Evolutionary conservation across 2,329 filamentous ascomycete genomes (phyloP).

Genomic region (Mariannaea sp.): DNA sequence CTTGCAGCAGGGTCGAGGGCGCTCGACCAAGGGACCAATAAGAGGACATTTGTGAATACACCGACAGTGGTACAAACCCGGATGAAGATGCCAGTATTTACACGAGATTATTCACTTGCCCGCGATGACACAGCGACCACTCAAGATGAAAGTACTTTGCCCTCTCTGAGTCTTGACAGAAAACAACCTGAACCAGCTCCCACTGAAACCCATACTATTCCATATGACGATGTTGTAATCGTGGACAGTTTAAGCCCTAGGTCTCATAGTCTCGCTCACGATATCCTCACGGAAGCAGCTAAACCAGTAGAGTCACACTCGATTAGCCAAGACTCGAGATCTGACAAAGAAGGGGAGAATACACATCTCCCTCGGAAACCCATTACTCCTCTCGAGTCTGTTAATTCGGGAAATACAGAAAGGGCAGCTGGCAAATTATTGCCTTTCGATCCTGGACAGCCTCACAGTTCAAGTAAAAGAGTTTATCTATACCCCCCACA

Average conservation of each 20-base stretch:
- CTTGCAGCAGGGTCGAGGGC: conserved; percentile 34
- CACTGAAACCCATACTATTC: conserved; percentile 21
- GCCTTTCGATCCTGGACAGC: background rate
- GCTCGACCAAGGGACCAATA: conserved; percentile 2
- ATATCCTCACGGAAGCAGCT: conserved; percentile 25
- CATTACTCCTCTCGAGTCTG: background rate
- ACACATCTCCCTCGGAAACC: conserved; percentile 1
- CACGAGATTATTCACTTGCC: conserved; percentile 20
- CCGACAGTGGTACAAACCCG: conserved; percentile 1
- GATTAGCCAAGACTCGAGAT: conserved; percentile 16
- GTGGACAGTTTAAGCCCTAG: conserved; percentile 27
- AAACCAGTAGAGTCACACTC: conserved; percentile 18
- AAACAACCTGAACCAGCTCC: conserved; percentile 10
- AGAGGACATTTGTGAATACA: conserved; percentile 4
- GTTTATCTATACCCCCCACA: background rate
- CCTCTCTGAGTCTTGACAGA: conserved; percentile 23
- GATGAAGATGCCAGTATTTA: background rate
- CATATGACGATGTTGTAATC: conserved; percentile 15
- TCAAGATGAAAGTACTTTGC: conserved; percentile 11
- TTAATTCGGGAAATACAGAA: background rate
- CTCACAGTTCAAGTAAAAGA: background rate
- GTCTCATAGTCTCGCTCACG: conserved; percentile 25
- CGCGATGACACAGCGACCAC: conserved; percentile 19
- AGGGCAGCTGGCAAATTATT: background rate
- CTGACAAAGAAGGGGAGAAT: conserved; percentile 3